Evolutionary conservation across 78 protist species (phyloP).

Genomic region (Anaeramoeba flamelloides): DNA sequence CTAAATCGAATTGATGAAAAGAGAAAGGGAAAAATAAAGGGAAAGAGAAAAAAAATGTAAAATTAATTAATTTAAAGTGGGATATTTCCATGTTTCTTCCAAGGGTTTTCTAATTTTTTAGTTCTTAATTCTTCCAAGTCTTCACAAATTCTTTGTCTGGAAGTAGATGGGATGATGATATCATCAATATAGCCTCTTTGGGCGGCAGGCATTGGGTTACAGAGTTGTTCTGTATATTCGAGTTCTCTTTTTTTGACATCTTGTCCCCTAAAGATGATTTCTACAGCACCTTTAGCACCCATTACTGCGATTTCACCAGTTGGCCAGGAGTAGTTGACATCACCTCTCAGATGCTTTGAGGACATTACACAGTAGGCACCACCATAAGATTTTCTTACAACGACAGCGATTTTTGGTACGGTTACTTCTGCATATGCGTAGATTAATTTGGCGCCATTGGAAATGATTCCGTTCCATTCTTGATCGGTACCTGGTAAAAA

Average conservation of each 20-base stretch:
- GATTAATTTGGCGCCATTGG: conserved; percentile 92
- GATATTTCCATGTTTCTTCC: conserved; percentile 82
- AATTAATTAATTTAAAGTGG: conserved; percentile 49
- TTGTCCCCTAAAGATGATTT: conserved; percentile 67
- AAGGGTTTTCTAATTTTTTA: conserved; percentile 55
- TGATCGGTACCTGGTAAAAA: conserved; percentile 76
- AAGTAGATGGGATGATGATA: conserved; percentile 53
- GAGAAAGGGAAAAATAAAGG: too few relatives aligned
- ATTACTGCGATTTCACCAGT: conserved; percentile 92
- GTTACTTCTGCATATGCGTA: conserved; percentile 96
- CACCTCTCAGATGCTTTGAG: conserved; percentile 90
- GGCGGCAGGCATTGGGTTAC: conserved; percentile 89
- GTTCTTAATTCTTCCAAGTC: conserved; percentile 57
- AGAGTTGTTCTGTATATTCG: conserved; percentile 55
- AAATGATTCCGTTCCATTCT: conserved; percentile 72
- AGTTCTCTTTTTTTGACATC: conserved; percentile 10
- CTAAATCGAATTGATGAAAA: too few relatives aligned
- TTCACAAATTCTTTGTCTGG: conserved; percentile 39
- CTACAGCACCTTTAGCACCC: conserved; percentile 95
- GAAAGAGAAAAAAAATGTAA: too few relatives aligned
- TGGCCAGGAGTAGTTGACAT: conserved; percentile 95
- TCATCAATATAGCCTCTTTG: conserved; percentile 85
- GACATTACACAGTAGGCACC: conserved; percentile 94
- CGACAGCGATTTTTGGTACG: conserved; percentile 88
- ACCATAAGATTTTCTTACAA: conserved; percentile 93